Conservation (phyloP, 1,284 basidiomycete species). For the Papiliotrema nemorosa region DNA sequence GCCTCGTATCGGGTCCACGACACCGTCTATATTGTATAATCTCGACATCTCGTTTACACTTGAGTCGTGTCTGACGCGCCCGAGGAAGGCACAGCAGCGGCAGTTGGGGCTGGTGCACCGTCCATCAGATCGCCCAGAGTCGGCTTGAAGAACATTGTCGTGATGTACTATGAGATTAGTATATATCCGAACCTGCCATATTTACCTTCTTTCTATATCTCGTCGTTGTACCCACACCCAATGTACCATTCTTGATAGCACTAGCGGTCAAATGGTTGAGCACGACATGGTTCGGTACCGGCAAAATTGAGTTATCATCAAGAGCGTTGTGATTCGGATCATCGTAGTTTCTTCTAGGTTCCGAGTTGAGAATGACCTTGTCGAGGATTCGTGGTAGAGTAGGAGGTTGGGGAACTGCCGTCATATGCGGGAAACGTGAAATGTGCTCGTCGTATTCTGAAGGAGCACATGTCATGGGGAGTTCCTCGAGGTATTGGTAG, state of each 20-base stretch:
- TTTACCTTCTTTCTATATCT: conserved; percentile 87
- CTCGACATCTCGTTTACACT: too few relatives aligned
- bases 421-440: conserved; percentile 52
- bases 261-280: conserved; percentile 94
- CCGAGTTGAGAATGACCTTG: conserved; percentile 82
- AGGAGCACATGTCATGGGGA: conserved; percentile 56
- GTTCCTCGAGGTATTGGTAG: conserved; percentile 79
- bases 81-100: too few relatives aligned
- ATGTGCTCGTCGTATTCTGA: conserved; percentile 32
- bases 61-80: too few relatives aligned
- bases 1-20: too few relatives aligned
- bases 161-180: conserved; percentile 57
- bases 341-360: conserved; percentile 46
- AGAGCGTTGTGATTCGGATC: conserved; percentile 27
- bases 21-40: too few relatives aligned
- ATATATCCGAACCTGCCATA: neutral
- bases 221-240: conserved; percentile 90
- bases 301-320: conserved; percentile 90
- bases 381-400: conserved; percentile 85
- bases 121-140: conserved; percentile 28
- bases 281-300: conserved; percentile 92
- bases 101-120: neutral
- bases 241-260: conserved; percentile 87
- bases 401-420: conserved; percentile 70
- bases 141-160: conserved; percentile 65